phyloP scores from a whole-genome alignment of 768 basidiomycete species.

The Myochromella boudieri region DNA sequence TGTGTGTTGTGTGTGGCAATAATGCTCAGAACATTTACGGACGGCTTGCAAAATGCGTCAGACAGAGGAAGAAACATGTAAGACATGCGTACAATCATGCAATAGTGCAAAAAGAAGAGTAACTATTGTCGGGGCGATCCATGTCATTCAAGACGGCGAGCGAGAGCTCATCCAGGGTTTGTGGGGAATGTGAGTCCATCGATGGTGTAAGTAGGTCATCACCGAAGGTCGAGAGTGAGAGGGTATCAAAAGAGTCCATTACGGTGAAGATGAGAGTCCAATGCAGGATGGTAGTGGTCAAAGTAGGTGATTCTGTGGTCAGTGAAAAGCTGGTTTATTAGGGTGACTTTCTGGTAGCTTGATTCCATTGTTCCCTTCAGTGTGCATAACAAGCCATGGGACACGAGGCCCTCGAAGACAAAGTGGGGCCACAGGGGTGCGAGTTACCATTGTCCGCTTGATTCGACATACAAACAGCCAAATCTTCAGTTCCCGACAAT shows the following conservation, averaged over 20 bases:
- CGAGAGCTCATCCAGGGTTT: background rate
- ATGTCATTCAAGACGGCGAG: background rate
- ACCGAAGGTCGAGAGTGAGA: background rate
- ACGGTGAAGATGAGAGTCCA: background rate
- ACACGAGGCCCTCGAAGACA: too few relatives aligned
- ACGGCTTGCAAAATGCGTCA: background rate
- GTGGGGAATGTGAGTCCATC: background rate
- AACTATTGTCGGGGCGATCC: constrained; percentile 6
- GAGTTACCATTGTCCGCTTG: too few relatives aligned
- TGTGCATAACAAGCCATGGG: too few relatives aligned
- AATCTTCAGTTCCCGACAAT: too few relatives aligned
- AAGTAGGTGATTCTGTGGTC: background rate
- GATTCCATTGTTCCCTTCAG: too few relatives aligned
- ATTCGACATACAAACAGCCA: too few relatives aligned
- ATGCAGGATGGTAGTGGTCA: background rate
- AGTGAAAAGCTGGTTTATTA: background rate
- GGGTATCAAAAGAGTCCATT: constrained; percentile 8
- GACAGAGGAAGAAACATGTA: background rate
- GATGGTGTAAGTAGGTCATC: background rate
- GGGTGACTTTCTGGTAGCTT: background rate
- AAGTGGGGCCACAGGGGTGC: too few relatives aligned
- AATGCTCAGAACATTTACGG: too few relatives aligned
- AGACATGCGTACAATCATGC: background rate
- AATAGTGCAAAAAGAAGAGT: constrained; percentile 6
- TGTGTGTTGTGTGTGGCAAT: too few relatives aligned